phyloP scores from a whole-genome alignment of 73 alveolate genomes.

The Stentor coeruleus region DNA sequence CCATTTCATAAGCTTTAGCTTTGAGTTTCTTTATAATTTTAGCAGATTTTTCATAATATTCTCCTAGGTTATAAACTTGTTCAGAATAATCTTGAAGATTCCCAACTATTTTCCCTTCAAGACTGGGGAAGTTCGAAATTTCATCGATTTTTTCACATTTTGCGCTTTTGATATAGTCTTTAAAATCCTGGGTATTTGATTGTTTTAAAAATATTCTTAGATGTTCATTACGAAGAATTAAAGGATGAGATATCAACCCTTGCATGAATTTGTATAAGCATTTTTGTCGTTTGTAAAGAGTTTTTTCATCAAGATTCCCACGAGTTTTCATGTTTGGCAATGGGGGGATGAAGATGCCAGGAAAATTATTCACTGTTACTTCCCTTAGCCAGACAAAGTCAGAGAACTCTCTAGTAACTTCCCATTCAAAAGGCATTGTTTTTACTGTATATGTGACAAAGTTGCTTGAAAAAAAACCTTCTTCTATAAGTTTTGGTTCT shows the following conservation, averaged over 20 bases:
- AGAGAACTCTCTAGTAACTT: not conserved
- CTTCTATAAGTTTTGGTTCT: not conserved
- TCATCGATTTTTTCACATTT: not conserved
- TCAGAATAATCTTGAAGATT: not conserved
- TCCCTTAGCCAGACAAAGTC: slow-evolving; percentile 18
- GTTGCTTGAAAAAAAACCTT: not conserved
- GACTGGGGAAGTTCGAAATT: not conserved
- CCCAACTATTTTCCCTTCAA: not conserved
- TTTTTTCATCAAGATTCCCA: not conserved
- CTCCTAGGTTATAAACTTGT: not conserved
- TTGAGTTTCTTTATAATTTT: not conserved
- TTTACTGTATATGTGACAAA: not conserved
- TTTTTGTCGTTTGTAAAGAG: not conserved
- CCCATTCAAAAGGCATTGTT: slow-evolving; percentile 5
- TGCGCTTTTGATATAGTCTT: not conserved
- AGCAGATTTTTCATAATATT: not conserved
- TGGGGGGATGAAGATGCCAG: slow-evolving; percentile 24
- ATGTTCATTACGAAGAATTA: not conserved
- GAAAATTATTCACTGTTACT: not conserved
- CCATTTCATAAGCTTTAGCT: not conserved
- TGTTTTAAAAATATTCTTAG: not conserved
- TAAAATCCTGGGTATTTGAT: not conserved
- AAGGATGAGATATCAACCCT: not conserved
- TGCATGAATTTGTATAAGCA: not conserved
- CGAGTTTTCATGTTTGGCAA: not conserved